Base-by-base conservation (phyloP, 1,284 basidiomycete species). In the Ceratobasidium sp. region DNA sequence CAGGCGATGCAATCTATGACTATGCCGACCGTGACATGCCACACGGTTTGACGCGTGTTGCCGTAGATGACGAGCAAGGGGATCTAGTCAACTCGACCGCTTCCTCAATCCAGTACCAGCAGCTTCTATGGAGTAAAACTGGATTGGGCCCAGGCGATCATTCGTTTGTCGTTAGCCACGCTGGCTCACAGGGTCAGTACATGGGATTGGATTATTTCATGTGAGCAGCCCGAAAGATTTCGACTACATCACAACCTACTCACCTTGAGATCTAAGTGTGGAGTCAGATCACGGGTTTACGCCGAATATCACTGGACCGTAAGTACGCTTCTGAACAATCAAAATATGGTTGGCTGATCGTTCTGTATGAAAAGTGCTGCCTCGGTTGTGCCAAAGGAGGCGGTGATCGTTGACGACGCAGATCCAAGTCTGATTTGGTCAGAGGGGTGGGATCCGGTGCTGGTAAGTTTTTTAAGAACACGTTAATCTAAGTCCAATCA, bases 221-320 rank as follows among this genome's bases (percentile, higher is more conserved):
- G 54, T 55, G 54, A 55, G 54, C 16, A 23, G 4, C 11, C 35
- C 35, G 11, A 38, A 11, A 11, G 4, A 38, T 38, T 38, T n/a
- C n/a, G 35, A 38, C 35, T 38, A 38, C n/a, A n/a, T 38, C 6
- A 38, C 11, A 11, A 38, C 35, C 35, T 11, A 38, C 35, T 38
- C 35, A 38, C 35, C 4, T 5, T 38, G 4, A 11, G 35, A 5
- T 5, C 35, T 38, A 38, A 61, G 59, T 4, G 44, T 62, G 23
- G 59, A 62, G 16, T 62, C 59, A 7, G 44, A 62, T 32, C 59
- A 62, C 32, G 59, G 59, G n/a, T 62, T 62, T 30, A 49, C 44
- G 18, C 59, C 59, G 14, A 28, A 47, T 16, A 18, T 32, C 30
- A 46, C 59, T 8, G 59, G 59, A 44, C 59, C 59, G 59, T 62